Evolutionary conservation across 1,284 basidiomycete genomes (phyloP).

Genomic region (Sphaerobolus stellatus): DNA sequence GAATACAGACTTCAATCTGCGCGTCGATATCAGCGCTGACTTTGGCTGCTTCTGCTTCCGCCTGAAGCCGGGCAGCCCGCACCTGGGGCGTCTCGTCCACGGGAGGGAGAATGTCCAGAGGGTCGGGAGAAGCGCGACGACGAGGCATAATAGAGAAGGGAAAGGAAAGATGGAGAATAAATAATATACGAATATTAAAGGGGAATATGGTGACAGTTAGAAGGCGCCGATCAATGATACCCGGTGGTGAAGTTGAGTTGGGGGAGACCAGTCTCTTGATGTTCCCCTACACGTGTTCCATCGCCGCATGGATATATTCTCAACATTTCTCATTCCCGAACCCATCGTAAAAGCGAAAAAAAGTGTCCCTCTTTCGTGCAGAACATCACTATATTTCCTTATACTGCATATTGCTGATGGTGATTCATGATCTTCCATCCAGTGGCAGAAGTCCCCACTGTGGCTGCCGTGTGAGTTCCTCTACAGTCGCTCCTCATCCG

Average conservation of each 20-base stretch:
- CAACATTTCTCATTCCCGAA: too few relatives aligned
- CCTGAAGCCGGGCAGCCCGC: conserved; percentile 48
- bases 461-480: neutral
- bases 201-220: neutral
- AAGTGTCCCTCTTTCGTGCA: neutral
- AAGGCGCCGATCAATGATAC: conserved; percentile 4
- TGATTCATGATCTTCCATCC: neutral
- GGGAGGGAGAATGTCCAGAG: conserved; percentile 60
- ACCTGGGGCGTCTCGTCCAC: conserved; percentile 54
- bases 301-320: too few relatives aligned
- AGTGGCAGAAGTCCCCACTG: too few relatives aligned
- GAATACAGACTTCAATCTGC: conserved; percentile 36
- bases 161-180: neutral
- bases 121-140: conserved; percentile 40
- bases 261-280: too few relatives aligned
- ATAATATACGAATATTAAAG: neutral
- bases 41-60: conserved; percentile 58
- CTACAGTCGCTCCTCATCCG: neutral
- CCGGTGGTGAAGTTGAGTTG: too few relatives aligned
- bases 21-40: conserved; percentile 69
- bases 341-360: too few relatives aligned
- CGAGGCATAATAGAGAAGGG: conserved; percentile 6
- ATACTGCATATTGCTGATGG: conserved; percentile 8
- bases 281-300: too few relatives aligned
- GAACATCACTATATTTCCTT: conserved; percentile 6